Evolutionary conservation across 2,329 filamentous ascomycete species (phyloP).

Genomic region (Alternaria infectoria): DNA sequence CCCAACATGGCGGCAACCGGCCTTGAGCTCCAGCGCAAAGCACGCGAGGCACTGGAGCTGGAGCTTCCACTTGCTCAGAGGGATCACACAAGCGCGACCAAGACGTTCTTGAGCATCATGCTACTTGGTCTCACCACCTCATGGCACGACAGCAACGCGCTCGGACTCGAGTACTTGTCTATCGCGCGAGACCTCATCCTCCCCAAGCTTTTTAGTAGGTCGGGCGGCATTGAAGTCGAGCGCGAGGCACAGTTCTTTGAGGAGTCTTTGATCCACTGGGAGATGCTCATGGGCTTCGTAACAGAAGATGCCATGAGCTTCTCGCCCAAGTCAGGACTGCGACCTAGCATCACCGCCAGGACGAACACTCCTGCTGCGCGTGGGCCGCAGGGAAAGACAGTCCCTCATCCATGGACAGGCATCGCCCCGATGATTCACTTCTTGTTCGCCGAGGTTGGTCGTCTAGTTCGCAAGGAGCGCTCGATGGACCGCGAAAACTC

Average conservation of each 20-base stretch:
- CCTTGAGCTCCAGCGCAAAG: constrained; percentile 60
- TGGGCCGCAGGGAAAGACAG: constrained; percentile 42
- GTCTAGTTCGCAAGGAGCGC: constrained; percentile 50
- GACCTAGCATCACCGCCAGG: constrained; percentile 27
- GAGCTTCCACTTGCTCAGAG: constrained; percentile 55
- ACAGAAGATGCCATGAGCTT: constrained; percentile 51
- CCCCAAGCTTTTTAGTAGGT: constrained; percentile 52
- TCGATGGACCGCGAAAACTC: constrained; percentile 35
- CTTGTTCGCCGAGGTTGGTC: constrained; percentile 55
- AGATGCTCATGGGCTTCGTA: constrained; percentile 64
- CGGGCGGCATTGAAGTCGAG: constrained; percentile 40
- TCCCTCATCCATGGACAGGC: constrained; percentile 59
- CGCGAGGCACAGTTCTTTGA: constrained; percentile 59
- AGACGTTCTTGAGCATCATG: constrained; percentile 63
- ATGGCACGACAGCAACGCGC: constrained; percentile 64
- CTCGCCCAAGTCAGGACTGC: constrained; percentile 34
- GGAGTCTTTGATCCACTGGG: constrained; percentile 64
- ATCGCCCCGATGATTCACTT: constrained; percentile 54
- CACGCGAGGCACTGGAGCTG: constrained; percentile 58
- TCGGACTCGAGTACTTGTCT: constrained; percentile 62
- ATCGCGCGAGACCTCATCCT: constrained; percentile 53
- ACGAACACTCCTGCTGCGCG: constrained; percentile 31
- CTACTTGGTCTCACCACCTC: constrained; percentile 65
- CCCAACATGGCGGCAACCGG: constrained; percentile 60
- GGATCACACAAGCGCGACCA: constrained; percentile 52